phyloP scores from a whole-genome alignment of 805 yeast genomes.

The Candida namnaoensis region DNA sequence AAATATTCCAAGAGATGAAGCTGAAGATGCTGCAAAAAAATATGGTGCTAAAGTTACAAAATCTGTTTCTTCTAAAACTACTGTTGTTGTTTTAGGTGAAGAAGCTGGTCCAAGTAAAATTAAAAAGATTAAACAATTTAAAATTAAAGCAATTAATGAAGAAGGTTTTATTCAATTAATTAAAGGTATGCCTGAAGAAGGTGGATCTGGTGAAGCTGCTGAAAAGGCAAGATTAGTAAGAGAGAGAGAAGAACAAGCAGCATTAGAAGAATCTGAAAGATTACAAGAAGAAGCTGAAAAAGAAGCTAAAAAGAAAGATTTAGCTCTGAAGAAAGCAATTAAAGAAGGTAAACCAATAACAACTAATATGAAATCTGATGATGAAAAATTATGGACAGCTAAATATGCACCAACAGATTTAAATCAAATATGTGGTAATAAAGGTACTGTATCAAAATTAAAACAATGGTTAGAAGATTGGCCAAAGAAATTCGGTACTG shows the following conservation, averaged over 20 bases:
- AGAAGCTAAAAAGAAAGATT: conserved; percentile 21
- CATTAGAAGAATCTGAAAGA: conserved; percentile 41
- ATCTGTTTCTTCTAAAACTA: conserved; percentile 77
- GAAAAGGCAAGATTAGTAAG: conserved; percentile 61
- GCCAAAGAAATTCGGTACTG: conserved; percentile 53
- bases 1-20: conserved; percentile 62
- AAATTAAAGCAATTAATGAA: conserved; percentile 78
- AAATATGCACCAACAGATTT: conserved; percentile 80
- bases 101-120: conserved; percentile 98
- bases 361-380: conserved; percentile 26
- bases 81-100: conserved; percentile 83
- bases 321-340: conserved; percentile 16
- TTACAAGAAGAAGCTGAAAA: conserved; percentile 35
- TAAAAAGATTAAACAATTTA: conserved; percentile 61
- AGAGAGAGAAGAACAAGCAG: conserved; percentile 54
- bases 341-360: conserved; percentile 14
- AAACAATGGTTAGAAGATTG: conserved; percentile 72
- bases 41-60: conserved; percentile 91
- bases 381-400: conserved; percentile 82
- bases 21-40: conserved; percentile 68
- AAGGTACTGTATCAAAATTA: conserved; percentile 59
- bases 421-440: conserved; percentile 86
- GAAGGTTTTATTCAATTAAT: conserved; percentile 76
- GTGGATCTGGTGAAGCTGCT: conserved; percentile 82
- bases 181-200: conserved; percentile 78